phyloP scores from a whole-genome alignment of 257 asterid genomes.

The Handroanthus guayacan region DNA sequence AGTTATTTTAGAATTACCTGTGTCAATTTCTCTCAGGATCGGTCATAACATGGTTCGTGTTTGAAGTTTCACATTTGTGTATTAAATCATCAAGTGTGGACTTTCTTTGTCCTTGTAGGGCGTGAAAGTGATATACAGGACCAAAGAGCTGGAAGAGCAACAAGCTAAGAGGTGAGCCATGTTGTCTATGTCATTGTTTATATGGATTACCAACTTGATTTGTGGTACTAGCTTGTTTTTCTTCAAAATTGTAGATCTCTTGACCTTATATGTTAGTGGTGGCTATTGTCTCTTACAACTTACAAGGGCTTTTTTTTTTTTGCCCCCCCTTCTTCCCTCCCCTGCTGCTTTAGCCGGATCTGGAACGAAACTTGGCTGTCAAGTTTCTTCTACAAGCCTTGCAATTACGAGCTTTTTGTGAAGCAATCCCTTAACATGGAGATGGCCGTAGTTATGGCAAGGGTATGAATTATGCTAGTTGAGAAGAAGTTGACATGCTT shows the following conservation, averaged over 20 bases:
- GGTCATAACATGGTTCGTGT: not conserved
- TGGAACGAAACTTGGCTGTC: conserved; percentile 89
- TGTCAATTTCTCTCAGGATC: not conserved
- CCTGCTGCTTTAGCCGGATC: conserved; percentile 62
- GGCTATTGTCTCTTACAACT: conserved; percentile 26
- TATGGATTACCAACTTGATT: not conserved
- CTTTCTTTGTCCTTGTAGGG: conserved; percentile 54
- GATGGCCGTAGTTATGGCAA: conserved; percentile 83
- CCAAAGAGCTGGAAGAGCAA: conserved; percentile 74
- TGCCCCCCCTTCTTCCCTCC: too few relatives aligned
- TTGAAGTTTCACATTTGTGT: not conserved
- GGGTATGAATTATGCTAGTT: conserved; percentile 53
- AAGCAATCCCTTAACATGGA: conserved; percentile 88
- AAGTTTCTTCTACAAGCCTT: conserved; percentile 83
- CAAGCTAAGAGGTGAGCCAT: conserved; percentile 68
- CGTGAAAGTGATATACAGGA: conserved; percentile 72
- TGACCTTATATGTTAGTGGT: not conserved
- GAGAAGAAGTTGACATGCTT: not conserved
- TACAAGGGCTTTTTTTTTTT: not conserved
- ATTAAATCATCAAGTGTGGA: not conserved
- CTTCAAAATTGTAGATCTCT: not conserved
- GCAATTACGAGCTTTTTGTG: conserved; percentile 86
- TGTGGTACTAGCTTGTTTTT: not conserved
- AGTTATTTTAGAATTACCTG: not conserved
- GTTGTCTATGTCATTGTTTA: conserved; percentile 23